A percentile compares a stretch with the other conserved stretches of the same genome.
Conservation (phyloP, 495 filamentous ascomycete species). For the Cercophora scortea region DNA sequence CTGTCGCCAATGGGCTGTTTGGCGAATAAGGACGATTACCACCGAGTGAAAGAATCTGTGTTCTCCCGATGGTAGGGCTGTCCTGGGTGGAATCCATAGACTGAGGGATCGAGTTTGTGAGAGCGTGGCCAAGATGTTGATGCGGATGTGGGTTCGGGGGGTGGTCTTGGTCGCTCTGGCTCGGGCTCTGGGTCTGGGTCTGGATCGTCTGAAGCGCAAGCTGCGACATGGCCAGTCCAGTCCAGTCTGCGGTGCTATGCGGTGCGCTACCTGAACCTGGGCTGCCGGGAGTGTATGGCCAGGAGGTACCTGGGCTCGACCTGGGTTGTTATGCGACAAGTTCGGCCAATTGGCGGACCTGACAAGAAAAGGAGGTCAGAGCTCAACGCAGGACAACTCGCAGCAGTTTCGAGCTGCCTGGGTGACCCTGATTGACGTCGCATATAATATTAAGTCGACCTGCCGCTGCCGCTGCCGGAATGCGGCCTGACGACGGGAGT, state of each 20-base stretch:
- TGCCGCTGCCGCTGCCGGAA: slow-evolving; percentile 4
- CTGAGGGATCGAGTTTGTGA: slow-evolving; percentile 9
- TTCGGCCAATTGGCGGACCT: slow-evolving; percentile 1
- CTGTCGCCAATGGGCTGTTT: slow-evolving; percentile 18
- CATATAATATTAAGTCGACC: slow-evolving; percentile 27
- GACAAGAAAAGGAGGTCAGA: slow-evolving; percentile 21
- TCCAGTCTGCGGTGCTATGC: too few relatives aligned
- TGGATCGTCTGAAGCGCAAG: slow-evolving; percentile 32
- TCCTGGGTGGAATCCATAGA: slow-evolving; percentile 26
- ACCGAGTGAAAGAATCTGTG: slow-evolving; percentile 11
- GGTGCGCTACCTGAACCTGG: too few relatives aligned
- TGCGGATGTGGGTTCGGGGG: slow-evolving; percentile 14
- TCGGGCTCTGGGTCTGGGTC: slow-evolving; percentile 13
- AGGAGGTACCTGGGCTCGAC: too few relatives aligned
- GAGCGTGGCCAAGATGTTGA: slow-evolving; percentile 18
- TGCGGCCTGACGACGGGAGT: neutral
- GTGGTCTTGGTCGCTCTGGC: too few relatives aligned
- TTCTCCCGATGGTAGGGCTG: slow-evolving; percentile 31
- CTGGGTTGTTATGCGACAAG: neutral
- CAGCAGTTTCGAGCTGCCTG: slow-evolving; percentile 39
- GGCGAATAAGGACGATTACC: slow-evolving; percentile 9
- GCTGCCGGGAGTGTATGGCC: too few relatives aligned
- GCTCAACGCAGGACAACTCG: slow-evolving; percentile 31
- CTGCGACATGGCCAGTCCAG: slow-evolving; percentile 35
- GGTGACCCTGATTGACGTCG: slow-evolving; percentile 42